These are phyloP conservation scores for Fusarium nisikadoi DNA, from an alignment of 2,329 filamentous ascomycete genomes.

Conservation along the genomic window DNA sequence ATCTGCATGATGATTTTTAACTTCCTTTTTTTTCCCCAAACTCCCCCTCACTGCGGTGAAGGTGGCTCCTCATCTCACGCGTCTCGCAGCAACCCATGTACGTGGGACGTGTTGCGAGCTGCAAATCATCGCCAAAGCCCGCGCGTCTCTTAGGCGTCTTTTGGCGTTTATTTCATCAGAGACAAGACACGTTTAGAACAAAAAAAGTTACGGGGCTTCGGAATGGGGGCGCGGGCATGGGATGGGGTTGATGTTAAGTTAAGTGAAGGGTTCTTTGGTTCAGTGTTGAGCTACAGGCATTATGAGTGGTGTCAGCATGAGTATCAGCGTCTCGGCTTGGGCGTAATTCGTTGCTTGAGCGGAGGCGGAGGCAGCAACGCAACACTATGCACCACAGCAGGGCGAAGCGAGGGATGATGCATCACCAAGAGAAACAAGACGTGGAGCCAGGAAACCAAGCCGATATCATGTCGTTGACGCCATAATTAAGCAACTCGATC, in stretches of 20 bases:
- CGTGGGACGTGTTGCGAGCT: constrained; percentile 42
- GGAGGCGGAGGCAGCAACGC: constrained; percentile 32
- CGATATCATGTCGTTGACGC: constrained; percentile 26
- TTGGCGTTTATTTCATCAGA: constrained; percentile 34
- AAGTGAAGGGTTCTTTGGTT: constrained; percentile 21
- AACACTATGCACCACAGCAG: constrained; percentile 30
- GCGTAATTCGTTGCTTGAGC: constrained; percentile 17
- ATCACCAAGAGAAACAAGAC: constrained; percentile 29
- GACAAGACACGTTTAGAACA: constrained; percentile 34
- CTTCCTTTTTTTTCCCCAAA: constrained; percentile 3
- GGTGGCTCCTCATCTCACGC: constrained; percentile 39
- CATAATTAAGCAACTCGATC: constrained; percentile 32
- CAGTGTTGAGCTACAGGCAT: constrained; percentile 12
- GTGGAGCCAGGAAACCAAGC: constrained; percentile 10
- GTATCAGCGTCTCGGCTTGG: constrained; percentile 21
- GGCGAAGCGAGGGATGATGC: constrained; percentile 38
- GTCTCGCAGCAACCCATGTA: constrained; percentile 45
- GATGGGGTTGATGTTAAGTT: constrained; percentile 34
- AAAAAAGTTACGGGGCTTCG: constrained; percentile 37
- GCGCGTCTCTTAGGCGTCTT: constrained; percentile 35
- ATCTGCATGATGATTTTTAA: constrained; percentile 24
- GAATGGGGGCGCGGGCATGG: constrained; percentile 27
- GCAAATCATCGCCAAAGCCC: constrained; percentile 39
- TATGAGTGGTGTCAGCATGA: constrained; percentile 28
- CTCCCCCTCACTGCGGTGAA: constrained; percentile 34